Conservation (phyloP, 1,284 basidiomycete genomes). For the Heterobasidion occidentale region DNA sequence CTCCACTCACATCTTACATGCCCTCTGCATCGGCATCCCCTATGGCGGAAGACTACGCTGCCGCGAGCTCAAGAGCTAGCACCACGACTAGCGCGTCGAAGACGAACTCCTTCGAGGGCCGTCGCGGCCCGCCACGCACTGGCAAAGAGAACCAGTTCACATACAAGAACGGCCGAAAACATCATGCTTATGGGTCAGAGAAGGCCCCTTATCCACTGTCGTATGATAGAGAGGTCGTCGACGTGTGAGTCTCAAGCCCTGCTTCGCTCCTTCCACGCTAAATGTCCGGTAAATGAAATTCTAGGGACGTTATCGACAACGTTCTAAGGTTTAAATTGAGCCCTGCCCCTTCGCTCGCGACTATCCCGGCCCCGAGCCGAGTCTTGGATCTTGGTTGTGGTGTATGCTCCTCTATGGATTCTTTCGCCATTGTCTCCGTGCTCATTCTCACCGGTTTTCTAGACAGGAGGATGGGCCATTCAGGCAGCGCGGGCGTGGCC, state of each 20-base stretch:
- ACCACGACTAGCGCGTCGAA: neutral
- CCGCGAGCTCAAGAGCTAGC: neutral
- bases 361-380: conserved; percentile 6
- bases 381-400: conserved; percentile 14
- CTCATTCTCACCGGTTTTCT: conserved; percentile 1
- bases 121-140: conserved; percentile 9
- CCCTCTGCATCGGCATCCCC: neutral
- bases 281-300: neutral
- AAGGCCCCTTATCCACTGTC: conserved; percentile 67
- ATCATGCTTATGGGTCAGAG: conserved; percentile 60
- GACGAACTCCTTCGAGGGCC: conserved; percentile 9
- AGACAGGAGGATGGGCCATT: conserved; percentile 66
- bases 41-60: neutral
- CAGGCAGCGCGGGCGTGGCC: conserved; percentile 69
- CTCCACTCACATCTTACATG: neutral
- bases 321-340: conserved; percentile 5
- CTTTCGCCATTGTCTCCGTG: neutral
- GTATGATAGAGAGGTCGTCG: conserved; percentile 56
- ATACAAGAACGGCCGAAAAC: conserved; percentile 49
- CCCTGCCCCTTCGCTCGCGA: conserved; percentile 6
- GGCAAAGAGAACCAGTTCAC: conserved; percentile 49
- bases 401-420: conserved; percentile 7
- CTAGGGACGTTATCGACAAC: conserved; percentile 11
- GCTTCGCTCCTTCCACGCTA: neutral
- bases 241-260: conserved; percentile 45